Conservation (phyloP, 345 rosid species). For the Acer saccharum region DNA sequence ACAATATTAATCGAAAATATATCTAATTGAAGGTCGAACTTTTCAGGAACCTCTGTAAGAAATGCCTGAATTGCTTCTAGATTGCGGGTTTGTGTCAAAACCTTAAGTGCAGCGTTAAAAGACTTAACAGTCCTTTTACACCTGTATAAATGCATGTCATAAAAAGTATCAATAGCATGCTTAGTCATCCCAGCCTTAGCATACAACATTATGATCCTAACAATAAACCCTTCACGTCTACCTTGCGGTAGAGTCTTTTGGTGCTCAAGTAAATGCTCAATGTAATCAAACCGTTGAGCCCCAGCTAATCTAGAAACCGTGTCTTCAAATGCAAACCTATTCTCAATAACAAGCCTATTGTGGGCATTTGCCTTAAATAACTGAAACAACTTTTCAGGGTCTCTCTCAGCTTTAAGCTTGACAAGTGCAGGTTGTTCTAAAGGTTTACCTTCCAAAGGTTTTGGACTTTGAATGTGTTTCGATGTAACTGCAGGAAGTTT, state of each 20-base stretch:
- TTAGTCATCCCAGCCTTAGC: conserved; percentile 79
- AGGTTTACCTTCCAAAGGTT: conserved; percentile 44
- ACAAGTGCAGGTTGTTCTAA: conserved; percentile 67
- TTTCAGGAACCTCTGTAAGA: conserved; percentile 39
- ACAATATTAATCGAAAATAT: conserved; percentile 56
- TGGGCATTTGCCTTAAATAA: conserved; percentile 72
- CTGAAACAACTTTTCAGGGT: conserved; percentile 69
- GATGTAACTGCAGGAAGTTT: conserved; percentile 21
- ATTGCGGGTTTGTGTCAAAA: conserved; percentile 53
- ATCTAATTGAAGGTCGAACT: conserved; percentile 52
- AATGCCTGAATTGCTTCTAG: conserved; percentile 50
- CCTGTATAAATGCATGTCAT: conserved; percentile 59
- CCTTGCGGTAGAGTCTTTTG: conserved; percentile 83
- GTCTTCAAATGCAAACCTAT: conserved; percentile 71
- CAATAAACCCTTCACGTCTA: conserved; percentile 78
- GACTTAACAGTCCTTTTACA: conserved; percentile 75
- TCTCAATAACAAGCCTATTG: conserved; percentile 64
- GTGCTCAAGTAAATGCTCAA: conserved; percentile 79
- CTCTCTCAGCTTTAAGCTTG: conserved; percentile 74
- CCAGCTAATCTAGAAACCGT: conserved; percentile 75
- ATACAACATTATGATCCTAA: conserved; percentile 81
- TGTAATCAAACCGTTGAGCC: conserved; percentile 64
- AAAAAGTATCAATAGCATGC: conserved; percentile 63
- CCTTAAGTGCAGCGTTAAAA: conserved; percentile 69
- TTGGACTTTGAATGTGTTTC: conserved; percentile 21